Base-by-base conservation (phyloP, 2,329 filamentous ascomycete species). In the Neurospora crassa region DNA sequence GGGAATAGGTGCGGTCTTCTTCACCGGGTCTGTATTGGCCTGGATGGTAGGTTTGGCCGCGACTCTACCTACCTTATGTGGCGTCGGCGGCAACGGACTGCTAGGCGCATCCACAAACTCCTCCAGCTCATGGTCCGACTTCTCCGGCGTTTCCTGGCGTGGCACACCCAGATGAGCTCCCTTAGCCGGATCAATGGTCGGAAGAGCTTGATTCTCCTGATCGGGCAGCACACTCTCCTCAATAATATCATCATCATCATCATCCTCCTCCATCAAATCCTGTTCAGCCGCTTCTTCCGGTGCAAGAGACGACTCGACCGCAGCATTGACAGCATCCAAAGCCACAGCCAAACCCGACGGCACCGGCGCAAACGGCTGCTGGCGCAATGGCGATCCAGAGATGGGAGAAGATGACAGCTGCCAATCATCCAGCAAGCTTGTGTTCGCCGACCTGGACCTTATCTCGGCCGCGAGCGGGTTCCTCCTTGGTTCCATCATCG, bases 331-430 rank as follows among this genome's bases (percentile, higher is more conserved):
- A n/a, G 73, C 74, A 16, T 71, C 72, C 10, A 77, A 70, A 37
- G 53, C 29, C 29, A 63, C 7, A 34, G 29, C 53, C 53, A 63
- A 63, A 63, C 53, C n/a, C 1, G 53, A 63, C 24, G 53, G 53
- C 29, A 37, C 53, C 29, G 53, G 53, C 8, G 53, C 53, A 63
- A 63, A 63, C 53, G 10, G 29, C 53, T 63, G 53, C 53, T 63
- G 53, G 0, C 53, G 14, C 53, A 63, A 63, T 2, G 87, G 87
- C 2, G 87, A 88, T 12, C 83, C 85, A 0, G 84, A 84, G 11
- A 84, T 75, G 0, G 87, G 87, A 1, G 87, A 89, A 1, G 87
- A 88, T n/a, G 81, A 80, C 40, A 88, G 84, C 11, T 85, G 82
- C 84, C 86, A 89, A 37, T 84, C 82, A 24, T 83, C 82, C 71